Evolutionary conservation across 2,329 filamentous ascomycete genomes (phyloP), one percentile per base, ranked within the genome.

Genomic region (Chaetomium globosum): DNA sequence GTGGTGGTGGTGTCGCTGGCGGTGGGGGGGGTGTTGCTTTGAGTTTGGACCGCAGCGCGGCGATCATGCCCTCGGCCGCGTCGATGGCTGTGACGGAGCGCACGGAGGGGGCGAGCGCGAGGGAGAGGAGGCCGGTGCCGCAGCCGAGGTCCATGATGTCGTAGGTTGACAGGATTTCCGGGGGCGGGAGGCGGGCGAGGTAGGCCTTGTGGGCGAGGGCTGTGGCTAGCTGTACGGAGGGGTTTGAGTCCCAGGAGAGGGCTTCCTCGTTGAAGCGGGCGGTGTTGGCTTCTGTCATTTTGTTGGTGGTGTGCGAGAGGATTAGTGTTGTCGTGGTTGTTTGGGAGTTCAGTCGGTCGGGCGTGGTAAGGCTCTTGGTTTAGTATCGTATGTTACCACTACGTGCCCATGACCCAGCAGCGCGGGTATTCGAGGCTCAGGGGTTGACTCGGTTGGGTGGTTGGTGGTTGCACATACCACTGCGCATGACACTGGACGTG

Each of bases 71-170:
- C 19, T 78, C 72, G 2, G 83, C 80, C 0, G 82, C 79, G 68
- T 87, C 84, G 23, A 87, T 77, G 51, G 83, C 83, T 2, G 83
- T 78, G 5, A 86, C 72, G 8, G 76, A 77, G 51, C 76, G 78
- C 5, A 82, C 79, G 36, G 80, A 74, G 0, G 83, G 82, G 0
- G 83, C 79, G 2, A 85, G 74, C 9, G 74, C 76, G 55, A 83
- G 76, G 10, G 81, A 82, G 28, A 87, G 78, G 0, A 85, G 78
- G 9, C 84, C 84, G 4, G 84, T 86, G 57, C 84, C 84, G 68
- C 82, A 85, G 60, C 84, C 84, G 21, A 86, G 80, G 73, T 86
- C 84, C 2, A 87, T 80, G 8, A 86, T 78, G 64, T 83, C 77
- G 31, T 81, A 72, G 16, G 72, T 70, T 39, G 59, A 68, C 63